These are phyloP conservation scores for Fimicolochytrium jonesii DNA, from an alignment of 192 early-diverging fungal species.

Conservation along the genomic window DNA sequence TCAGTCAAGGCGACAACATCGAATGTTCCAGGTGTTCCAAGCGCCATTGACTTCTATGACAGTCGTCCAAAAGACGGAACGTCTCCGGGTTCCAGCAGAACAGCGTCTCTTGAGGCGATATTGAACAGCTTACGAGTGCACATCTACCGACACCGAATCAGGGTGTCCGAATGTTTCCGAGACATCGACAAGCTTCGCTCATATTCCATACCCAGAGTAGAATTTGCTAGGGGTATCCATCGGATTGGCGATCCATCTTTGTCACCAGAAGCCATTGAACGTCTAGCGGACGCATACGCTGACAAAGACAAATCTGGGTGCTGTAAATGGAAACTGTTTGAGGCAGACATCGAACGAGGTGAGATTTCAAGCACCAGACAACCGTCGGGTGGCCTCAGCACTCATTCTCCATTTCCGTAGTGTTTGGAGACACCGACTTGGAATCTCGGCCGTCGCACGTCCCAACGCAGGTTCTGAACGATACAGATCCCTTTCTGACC, in stretches of 20 bases:
- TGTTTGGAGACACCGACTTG: slow-evolving; percentile 44
- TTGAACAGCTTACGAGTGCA: slow-evolving; percentile 31
- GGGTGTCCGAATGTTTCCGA: slow-evolving; percentile 50
- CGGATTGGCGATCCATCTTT: slow-evolving; percentile 37
- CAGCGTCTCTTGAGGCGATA: no score
- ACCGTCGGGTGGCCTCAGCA: no score
- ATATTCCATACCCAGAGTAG: slow-evolving; percentile 43
- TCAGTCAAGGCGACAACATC: no score
- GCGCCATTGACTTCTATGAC: no score
- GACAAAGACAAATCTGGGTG: slow-evolving; percentile 13
- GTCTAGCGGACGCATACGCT: slow-evolving; percentile 37
- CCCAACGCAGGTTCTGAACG: slow-evolving; percentile 11
- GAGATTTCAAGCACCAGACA: background rate
- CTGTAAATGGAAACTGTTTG: slow-evolving; percentile 46
- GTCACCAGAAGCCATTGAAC: slow-evolving; percentile 32
- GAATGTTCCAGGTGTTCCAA: no score
- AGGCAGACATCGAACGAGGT: slow-evolving; percentile 46
- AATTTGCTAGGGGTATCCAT: slow-evolving; percentile 52
- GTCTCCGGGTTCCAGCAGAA: no score
- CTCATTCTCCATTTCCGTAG: slow-evolving; percentile 11
- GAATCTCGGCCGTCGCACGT: slow-evolving; percentile 38
- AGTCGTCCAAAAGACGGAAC: no score
- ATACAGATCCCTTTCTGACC: slow-evolving; percentile 30
- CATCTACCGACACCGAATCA: slow-evolving; percentile 38
- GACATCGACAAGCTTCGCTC: slow-evolving; percentile 54